Percentiles rank a stretch among this genome's conserved stretches.
Evolutionary conservation across 2,329 filamentous ascomycete species (phyloP).

Genomic region (Ceratocystiopsis minuta): DNA sequence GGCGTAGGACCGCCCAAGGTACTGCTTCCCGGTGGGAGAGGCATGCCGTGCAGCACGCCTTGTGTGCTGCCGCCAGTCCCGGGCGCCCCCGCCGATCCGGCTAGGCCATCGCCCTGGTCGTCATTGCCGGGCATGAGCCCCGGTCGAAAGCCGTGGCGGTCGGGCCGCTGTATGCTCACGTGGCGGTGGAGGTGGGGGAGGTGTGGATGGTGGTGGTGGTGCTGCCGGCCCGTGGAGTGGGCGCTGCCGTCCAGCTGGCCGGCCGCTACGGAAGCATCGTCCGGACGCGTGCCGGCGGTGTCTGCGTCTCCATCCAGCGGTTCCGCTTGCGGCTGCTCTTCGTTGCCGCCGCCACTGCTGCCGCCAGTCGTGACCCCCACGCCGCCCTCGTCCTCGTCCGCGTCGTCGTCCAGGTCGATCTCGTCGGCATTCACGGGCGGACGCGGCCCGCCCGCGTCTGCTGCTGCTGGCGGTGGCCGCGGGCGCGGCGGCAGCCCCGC

Average conservation of each 20-base stretch:
- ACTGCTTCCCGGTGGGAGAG: too few species aligned
- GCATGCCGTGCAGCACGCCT: too few species aligned
- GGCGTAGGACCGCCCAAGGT: too few species aligned
- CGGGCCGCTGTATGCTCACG: background rate
- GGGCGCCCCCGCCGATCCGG: background rate
- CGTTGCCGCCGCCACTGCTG: too few species aligned
- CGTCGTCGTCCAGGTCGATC: slow-evolving; percentile 24
- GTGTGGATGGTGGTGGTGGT: slow-evolving; percentile 2
- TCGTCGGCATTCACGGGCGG: slow-evolving; percentile 22
- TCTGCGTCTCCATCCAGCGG: slow-evolving; percentile 12
- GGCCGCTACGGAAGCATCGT: slow-evolving; percentile 17
- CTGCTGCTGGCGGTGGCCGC: slow-evolving; percentile 1
- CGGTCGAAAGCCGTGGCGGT: slow-evolving; percentile 3
- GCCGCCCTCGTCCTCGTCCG: slow-evolving; percentile 12
- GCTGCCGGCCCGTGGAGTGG: slow-evolving; percentile 2
- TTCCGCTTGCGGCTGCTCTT: too few species aligned
- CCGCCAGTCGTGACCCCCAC: too few species aligned
- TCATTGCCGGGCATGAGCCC: background rate
- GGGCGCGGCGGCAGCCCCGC: too few species aligned
- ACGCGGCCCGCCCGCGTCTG: background rate
- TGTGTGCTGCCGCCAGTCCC: too few species aligned
- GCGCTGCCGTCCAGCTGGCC: slow-evolving; percentile 9
- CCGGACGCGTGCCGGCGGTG: slow-evolving; percentile 27
- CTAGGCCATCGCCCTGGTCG: too few species aligned
- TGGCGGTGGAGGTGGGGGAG: background rate